Conservation (phyloP, 2,329 filamentous ascomycete genomes). For the Hypoxylon sp. region DNA sequence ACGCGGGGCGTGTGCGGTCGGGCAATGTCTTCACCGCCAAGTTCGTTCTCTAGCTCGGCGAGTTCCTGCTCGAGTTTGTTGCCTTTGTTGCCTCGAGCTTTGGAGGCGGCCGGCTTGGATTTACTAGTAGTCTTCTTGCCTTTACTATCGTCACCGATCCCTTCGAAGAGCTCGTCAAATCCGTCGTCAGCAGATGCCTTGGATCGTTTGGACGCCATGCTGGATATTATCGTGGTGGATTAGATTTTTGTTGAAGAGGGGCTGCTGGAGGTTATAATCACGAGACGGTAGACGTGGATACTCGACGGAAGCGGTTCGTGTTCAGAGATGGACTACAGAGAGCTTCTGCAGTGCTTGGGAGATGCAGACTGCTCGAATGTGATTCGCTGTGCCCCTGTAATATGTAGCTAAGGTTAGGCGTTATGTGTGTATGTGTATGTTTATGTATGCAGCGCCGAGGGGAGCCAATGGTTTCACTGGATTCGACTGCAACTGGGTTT, state of each 20-base stretch:
- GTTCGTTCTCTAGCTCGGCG: constrained; percentile 85
- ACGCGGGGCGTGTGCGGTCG: constrained; percentile 87
- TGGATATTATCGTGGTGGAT: constrained; percentile 40
- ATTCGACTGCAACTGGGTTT: constrained; percentile 36
- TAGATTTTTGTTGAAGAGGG: constrained; percentile 19
- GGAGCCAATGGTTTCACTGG: constrained; percentile 37
- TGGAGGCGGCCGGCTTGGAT: constrained; percentile 65
- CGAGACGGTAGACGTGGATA: constrained; percentile 18
- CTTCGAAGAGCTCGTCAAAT: constrained; percentile 76
- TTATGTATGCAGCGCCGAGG: constrained; percentile 27
- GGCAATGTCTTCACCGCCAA: constrained; percentile 79
- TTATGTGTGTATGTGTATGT: constrained; percentile 27
- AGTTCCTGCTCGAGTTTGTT: constrained; percentile 76
- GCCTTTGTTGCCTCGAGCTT: constrained; percentile 55
- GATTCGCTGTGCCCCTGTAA: constrained; percentile 33
- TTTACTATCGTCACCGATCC: constrained; percentile 68
- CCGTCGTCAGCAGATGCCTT: constrained; percentile 74
- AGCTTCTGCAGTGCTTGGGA: constrained; percentile 25
- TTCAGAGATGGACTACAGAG: constrained; percentile 21
- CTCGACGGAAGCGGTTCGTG: constrained; percentile 16
- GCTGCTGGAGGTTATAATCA: constrained; percentile 5
- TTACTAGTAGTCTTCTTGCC: constrained; percentile 65
- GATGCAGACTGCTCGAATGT: constrained; percentile 17
- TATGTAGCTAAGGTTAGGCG: constrained; percentile 31
- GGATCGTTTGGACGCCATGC: constrained; percentile 73